phyloP scores from a whole-genome alignment of 23 red algal species.

The Agarophyton chilense region DNA sequence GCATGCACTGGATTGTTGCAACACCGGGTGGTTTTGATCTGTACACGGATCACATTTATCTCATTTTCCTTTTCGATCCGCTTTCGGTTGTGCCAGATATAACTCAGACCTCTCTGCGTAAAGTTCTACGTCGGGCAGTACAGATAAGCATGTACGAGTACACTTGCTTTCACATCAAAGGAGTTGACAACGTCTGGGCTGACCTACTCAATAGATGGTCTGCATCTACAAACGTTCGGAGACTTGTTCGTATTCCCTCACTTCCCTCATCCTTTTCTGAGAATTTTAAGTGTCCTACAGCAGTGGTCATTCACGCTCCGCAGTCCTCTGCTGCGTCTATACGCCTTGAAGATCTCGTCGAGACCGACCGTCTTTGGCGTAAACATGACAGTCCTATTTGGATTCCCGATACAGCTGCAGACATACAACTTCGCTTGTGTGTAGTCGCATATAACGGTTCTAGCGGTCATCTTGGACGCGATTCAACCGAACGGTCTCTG shows the following conservation, averaged over 20 bases:
- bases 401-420: slow-evolving; percentile 18
- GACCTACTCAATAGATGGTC: slow-evolving; percentile 17
- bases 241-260: slow-evolving; percentile 5
- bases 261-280: neutral
- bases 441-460: slow-evolving; percentile 13
- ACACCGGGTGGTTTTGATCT: slow-evolving; percentile 7
- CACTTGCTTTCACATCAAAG: slow-evolving; percentile 46
- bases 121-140: slow-evolving; percentile 33
- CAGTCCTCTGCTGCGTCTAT: neutral
- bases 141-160: slow-evolving; percentile 47
- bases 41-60: slow-evolving; percentile 46
- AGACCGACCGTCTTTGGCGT: no score
- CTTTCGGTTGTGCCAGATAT: slow-evolving; percentile 44
- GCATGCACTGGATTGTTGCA: slow-evolving; percentile 46
- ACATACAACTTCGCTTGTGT: slow-evolving; percentile 33
- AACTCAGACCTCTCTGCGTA: slow-evolving; percentile 9
- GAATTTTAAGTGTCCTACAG: slow-evolving; percentile 26
- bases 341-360: neutral
- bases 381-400: slow-evolving; percentile 18
- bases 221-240: neutral
- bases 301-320: neutral
- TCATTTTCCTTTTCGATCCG: slow-evolving; percentile 58
- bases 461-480: neutral
- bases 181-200: slow-evolving; percentile 39
- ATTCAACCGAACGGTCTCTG: neutral